Percentiles rank a stretch among this genome's conserved stretches.
Conservation (phyloP, 257 asterid species). For the Solanum rostratum region DNA sequence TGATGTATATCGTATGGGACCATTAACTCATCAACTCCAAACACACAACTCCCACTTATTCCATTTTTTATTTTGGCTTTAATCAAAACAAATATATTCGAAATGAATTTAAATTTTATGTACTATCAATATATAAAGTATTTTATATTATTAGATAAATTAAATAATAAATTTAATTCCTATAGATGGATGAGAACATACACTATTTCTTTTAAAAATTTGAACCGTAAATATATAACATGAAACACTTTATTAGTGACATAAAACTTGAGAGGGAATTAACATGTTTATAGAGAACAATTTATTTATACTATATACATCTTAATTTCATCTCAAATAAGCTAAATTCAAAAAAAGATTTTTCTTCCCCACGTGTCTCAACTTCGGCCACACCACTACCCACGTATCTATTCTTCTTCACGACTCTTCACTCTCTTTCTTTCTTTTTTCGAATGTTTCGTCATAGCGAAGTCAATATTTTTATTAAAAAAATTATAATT, state of each 20-base stretch:
- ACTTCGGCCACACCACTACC: background rate
- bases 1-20: background rate
- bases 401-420: background rate
- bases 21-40: background rate
- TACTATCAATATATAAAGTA: no score
- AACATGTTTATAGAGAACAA: background rate
- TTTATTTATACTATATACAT: background rate
- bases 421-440: no score
- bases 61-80: background rate
- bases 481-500: no score
- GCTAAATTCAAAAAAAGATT: background rate
- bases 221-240: no score
- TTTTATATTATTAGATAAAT: no score
- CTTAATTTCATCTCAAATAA: background rate
- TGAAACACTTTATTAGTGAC: background rate
- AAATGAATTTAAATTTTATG: no score
- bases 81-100: no score
- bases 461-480: no score
- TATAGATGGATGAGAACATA: no score
- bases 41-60: constrained; percentile 22
- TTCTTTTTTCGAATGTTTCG: background rate
- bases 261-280: no score
- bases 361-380: background rate
- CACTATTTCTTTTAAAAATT: no score
- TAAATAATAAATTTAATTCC: no score